These are phyloP conservation scores for Boechera stricta DNA, from an alignment of 345 rosid genomes.

Conservation along the genomic window DNA sequence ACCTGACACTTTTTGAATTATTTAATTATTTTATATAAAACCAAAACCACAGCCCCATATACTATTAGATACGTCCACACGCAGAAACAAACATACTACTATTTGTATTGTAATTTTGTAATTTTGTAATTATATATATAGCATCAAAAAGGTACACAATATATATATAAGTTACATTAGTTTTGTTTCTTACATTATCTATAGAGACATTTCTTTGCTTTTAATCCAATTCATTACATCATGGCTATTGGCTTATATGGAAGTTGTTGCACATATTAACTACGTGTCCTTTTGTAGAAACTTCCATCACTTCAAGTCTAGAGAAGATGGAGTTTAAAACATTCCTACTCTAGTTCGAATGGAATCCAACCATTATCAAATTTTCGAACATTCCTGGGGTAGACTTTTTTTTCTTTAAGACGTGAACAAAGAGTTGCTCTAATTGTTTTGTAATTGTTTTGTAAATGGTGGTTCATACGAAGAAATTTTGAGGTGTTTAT, in stretches of 20 bases:
- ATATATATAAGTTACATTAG: slow-evolving; percentile 17
- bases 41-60: no score
- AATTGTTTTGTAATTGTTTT: background rate
- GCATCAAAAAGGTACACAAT: background rate
- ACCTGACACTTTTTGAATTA: no score
- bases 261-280: slow-evolving; percentile 36
- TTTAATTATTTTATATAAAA: no score
- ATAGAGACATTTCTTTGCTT: slow-evolving; percentile 39
- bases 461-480: background rate
- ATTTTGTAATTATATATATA: slow-evolving; percentile 5
- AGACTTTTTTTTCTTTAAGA: background rate
- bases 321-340: background rate
- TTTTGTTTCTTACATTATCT: slow-evolving; percentile 36
- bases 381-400: slow-evolving; percentile 8
- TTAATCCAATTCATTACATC: slow-evolving; percentile 43
- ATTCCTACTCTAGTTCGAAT: background rate
- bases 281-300: slow-evolving; percentile 30
- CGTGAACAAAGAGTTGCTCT: background rate
- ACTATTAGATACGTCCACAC: slow-evolving; percentile 30
- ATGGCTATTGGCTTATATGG: slow-evolving; percentile 27
- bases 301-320: slow-evolving; percentile 32
- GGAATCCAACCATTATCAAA: background rate
- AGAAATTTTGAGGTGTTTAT: background rate
- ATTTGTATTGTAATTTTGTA: slow-evolving; percentile 13
- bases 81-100: background rate